Conservation (phyloP, 2,329 filamentous ascomycete genomes). For the Aspergillus vadensis region DNA sequence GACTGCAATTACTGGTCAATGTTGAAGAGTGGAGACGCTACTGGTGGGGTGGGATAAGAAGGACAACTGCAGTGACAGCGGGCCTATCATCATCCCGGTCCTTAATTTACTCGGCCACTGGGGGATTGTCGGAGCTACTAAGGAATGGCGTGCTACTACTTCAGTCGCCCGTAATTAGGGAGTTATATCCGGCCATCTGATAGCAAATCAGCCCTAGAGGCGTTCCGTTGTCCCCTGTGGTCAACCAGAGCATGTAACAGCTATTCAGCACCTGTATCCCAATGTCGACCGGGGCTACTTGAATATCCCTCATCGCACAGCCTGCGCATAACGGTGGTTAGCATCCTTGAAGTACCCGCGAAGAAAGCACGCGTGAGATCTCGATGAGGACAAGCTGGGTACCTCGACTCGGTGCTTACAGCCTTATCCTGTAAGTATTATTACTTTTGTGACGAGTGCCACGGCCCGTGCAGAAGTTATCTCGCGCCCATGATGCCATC, state of each 20-base stretch:
- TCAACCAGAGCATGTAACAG: neutral
- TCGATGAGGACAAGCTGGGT: neutral
- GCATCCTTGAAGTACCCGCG: neutral
- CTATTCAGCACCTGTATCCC: neutral
- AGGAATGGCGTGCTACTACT: slow-evolving; percentile 1
- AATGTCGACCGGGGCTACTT: neutral
- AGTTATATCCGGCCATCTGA: slow-evolving; percentile 4
- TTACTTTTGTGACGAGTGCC: neutral
- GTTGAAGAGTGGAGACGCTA: neutral
- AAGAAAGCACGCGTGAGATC: neutral
- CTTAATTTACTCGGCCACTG: neutral
- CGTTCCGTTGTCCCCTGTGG: neutral
- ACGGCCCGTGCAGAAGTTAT: neutral
- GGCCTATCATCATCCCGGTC: neutral
- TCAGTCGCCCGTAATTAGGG: neutral
- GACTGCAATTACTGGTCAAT: neutral
- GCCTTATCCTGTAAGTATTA: neutral
- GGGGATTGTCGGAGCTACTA: neutral
- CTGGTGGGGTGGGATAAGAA: neutral
- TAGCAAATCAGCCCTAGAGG: slow-evolving; percentile 2
- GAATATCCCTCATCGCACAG: neutral
- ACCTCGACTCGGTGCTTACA: neutral
- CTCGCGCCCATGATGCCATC: slow-evolving; percentile 8
- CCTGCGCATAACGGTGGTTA: too few relatives aligned
- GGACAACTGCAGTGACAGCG: neutral